phyloP scores from a whole-genome alignment of 306 rosid genomes.

The Acacia melanoxylon region DNA sequence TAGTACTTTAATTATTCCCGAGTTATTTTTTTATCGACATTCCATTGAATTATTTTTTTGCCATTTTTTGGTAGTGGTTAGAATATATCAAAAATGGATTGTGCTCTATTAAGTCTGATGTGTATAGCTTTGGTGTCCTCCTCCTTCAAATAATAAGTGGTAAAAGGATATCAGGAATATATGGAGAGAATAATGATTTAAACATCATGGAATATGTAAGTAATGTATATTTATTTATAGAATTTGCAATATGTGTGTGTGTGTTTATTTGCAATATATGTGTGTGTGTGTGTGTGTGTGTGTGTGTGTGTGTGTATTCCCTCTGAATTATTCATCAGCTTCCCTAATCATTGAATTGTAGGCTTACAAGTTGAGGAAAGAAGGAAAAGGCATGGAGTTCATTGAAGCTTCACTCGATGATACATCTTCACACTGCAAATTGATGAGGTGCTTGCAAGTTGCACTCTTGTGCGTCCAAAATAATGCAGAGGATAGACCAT shows the following conservation, averaged over 20 bases:
- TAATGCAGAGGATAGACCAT: not conserved
- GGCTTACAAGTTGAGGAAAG: no score
- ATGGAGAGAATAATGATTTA: conserved; percentile 25
- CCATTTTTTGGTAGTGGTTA: conserved; percentile 35
- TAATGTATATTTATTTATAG: not conserved
- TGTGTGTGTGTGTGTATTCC: no score
- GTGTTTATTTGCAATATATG: no score
- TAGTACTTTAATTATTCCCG: no score
- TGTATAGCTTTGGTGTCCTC: no score
- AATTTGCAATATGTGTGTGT: not conserved
- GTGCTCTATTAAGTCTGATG: no score
- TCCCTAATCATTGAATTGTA: no score
- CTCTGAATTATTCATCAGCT: no score
- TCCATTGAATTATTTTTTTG: not conserved
- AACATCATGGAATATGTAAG: conserved; percentile 41
- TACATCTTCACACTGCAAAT: conserved; percentile 27
- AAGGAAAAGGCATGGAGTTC: no score
- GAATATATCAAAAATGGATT: not conserved
- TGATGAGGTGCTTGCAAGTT: conserved; percentile 33
- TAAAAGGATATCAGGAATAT: not conserved
- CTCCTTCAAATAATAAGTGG: conserved; percentile 32
- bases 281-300: no score
- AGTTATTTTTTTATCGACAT: not conserved
- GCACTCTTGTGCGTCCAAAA: not conserved
- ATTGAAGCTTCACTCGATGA: no score